phyloP scores from a whole-genome alignment of 345 rosid species.

The Citrus inodora region DNA sequence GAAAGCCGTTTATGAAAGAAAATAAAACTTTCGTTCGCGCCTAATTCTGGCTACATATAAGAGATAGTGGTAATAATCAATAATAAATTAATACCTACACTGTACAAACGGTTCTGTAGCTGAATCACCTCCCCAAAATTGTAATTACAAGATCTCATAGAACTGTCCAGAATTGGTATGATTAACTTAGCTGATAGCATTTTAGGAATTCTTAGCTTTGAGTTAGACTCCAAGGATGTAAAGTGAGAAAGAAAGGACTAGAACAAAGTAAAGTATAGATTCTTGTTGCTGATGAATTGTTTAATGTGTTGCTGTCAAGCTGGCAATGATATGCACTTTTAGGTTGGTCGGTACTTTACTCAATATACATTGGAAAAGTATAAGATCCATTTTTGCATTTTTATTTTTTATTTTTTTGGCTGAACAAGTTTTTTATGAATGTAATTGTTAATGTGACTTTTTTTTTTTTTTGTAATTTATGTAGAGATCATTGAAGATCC shows the following conservation, averaged over 20 bases:
- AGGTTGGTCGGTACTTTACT: not conserved
- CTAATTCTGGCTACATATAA: not conserved
- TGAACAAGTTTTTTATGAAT: not conserved
- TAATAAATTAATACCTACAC: too few relatives aligned
- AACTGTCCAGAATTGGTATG: not conserved
- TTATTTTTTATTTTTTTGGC: not conserved
- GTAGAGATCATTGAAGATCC: constrained; percentile 83
- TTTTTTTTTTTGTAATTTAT: not conserved
- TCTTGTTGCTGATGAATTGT: not conserved
- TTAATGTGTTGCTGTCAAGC: not conserved
- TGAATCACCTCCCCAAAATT: not conserved
- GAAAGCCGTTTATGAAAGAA: not conserved
- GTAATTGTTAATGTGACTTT: not conserved
- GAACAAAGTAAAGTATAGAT: not conserved
- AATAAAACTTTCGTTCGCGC: not conserved
- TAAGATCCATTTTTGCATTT: not conserved
- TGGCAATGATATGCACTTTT: not conserved
- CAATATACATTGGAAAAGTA: not conserved
- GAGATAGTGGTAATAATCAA: not conserved
- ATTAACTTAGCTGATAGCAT: not conserved
- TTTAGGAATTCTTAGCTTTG: not conserved
- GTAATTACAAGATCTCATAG: not conserved
- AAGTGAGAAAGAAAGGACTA: not conserved
- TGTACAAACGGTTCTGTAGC: not conserved
- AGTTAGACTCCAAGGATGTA: not conserved